These are phyloP conservation scores for Coprinopsis sp. DNA, from an alignment of 768 basidiomycete species.

Conservation along the genomic window DNA sequence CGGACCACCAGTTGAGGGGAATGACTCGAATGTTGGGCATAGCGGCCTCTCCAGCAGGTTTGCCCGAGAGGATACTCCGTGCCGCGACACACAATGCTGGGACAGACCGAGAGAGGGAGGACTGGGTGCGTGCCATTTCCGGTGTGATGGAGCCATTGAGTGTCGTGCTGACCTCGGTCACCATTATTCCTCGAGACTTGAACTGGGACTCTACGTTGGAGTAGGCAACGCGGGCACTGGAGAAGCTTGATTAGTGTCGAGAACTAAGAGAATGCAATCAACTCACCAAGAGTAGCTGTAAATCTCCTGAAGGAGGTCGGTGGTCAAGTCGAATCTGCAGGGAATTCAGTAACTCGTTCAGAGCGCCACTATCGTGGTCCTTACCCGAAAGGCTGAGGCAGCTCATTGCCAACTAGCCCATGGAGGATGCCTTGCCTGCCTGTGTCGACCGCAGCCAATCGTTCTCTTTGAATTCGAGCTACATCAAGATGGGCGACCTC, in stretches of 20 bases:
- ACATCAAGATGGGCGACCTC: slow-evolving; percentile 81
- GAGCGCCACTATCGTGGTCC: slow-evolving; percentile 1
- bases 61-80: slow-evolving; percentile 73
- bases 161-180: slow-evolving; percentile 65
- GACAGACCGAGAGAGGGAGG: slow-evolving; percentile 70
- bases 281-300: slow-evolving; percentile 86
- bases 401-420: too few species aligned
- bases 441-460: slow-evolving; percentile 13
- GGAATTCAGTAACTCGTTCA: slow-evolving; percentile 16
- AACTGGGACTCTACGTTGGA: slow-evolving; percentile 86
- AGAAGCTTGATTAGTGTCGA: neutral
- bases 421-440: neutral
- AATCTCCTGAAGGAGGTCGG: slow-evolving; percentile 67
- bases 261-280: slow-evolving; percentile 4
- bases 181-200: slow-evolving; percentile 75
- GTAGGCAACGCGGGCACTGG: slow-evolving; percentile 85
- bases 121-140: slow-evolving; percentile 57
- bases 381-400: neutral
- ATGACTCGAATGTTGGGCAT: slow-evolving; percentile 90
- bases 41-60: slow-evolving; percentile 85
- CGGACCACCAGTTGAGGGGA: slow-evolving; percentile 89
- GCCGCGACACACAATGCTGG: slow-evolving; percentile 84
- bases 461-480: slow-evolving; percentile 54
- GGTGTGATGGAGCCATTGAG: slow-evolving; percentile 34
- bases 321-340: slow-evolving; percentile 64